Base-by-base conservation (phyloP, 2,329 filamentous ascomycete species). In the Pestalotiopsis sp. region DNA sequence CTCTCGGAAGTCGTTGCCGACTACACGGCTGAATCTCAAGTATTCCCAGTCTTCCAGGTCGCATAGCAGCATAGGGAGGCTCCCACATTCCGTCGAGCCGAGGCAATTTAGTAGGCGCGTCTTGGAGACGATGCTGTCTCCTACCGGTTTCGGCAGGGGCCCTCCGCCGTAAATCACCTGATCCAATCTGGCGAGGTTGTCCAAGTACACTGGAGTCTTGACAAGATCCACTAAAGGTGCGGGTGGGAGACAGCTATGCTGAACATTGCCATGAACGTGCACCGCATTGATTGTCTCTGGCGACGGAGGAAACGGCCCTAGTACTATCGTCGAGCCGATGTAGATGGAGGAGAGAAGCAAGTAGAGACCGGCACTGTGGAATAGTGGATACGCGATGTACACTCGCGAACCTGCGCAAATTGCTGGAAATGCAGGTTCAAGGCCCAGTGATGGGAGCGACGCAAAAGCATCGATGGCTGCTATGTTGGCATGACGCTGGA, bases 1-100 rank as follows among this genome's bases (percentile, higher is more conserved):
- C 7, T 70, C 71, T 1, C 74, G 75, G 3, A 76, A 70, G 2
- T 68, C 66, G 4, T 72, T 69, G 0, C 71, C 71, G 3, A 75
- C 64, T 1, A 62, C 38, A 2, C 75, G 75, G 20, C 78, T 75
- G 77, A 70, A 38, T 73, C 72, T 9, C 80, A 38, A 66, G 78
- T 80, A 25, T 67, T 67, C 27, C 79, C 79, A 81, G 61, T 80
- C 80, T n/a, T 64, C 38, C n/a, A 17, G 40, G 14, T 64, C 61
- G 11, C n/a, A 49, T 12, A 23, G 69, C 80, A 83, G 61, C 3
- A 1, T 38, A 5, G 38, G 17, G 17, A 64, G 4, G 12, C 23
- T 6, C 1, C 38, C 38, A 49, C 38, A 25, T 12, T 64, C 61
- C 20, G 61, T 64, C 3, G 61, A 45, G 9, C 40, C 1, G 3